Percentiles rank a stretch among this genome's conserved stretches.
Evolutionary conservation across 257 asterid genomes (phyloP).

Genomic region (Capsicum chinense): DNA sequence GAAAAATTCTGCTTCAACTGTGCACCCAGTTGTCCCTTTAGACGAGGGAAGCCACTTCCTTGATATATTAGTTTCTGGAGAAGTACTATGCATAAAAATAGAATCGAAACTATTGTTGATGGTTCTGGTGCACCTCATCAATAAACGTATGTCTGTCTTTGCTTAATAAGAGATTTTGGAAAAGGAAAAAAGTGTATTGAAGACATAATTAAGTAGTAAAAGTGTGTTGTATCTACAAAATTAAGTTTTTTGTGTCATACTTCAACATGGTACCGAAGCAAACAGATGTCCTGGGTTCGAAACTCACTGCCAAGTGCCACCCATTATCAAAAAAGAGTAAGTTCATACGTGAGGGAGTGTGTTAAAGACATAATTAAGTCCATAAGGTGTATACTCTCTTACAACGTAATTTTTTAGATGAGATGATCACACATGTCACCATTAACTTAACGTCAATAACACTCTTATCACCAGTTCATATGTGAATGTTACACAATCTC

Average conservation of each 20-base stretch:
- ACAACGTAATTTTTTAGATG: not conserved
- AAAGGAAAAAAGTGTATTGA: not conserved
- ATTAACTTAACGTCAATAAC: not conserved
- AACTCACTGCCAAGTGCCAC: not conserved
- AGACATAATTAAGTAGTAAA: not conserved
- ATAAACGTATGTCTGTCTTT: not conserved
- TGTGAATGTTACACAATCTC: constrained; percentile 34
- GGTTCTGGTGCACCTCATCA: not conserved
- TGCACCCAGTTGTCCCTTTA: not conserved
- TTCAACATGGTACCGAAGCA: not conserved
- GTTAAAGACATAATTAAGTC: not conserved
- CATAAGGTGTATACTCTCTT: not conserved
- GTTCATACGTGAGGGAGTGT: not conserved
- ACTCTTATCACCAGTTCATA: constrained; percentile 33
- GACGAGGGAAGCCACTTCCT: not conserved
- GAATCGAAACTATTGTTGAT: not conserved
- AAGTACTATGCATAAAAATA: not conserved
- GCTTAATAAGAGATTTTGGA: constrained; percentile 8
- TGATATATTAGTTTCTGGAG: constrained; percentile 1
- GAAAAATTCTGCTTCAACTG: not conserved
- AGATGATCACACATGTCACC: constrained; percentile 34
- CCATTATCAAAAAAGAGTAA: not conserved
- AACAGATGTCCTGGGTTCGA: not conserved
- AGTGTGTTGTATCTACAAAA: not conserved
- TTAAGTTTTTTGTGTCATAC: not conserved